Base-by-base conservation (phyloP, 2,329 filamentous ascomycete species). In the Nectriaceae sp. region DNA sequence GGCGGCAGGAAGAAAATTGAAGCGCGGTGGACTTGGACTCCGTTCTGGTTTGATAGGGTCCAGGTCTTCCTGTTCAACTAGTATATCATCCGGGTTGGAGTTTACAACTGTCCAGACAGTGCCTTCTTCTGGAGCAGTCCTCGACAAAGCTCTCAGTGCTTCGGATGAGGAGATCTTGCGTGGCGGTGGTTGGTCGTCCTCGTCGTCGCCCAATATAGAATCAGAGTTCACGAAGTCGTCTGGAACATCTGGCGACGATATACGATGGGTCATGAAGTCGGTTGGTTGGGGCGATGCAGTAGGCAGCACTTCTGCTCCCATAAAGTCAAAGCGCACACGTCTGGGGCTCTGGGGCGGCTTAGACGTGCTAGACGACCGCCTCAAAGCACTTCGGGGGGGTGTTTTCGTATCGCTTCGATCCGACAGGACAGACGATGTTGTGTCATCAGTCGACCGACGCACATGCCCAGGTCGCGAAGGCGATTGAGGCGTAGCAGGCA, bases 321-420 rank as follows among this genome's bases (percentile, higher is more conserved):
- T 75, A 39, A 85, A 77, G 31, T 83, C 77, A 54, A 86, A 86
- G 40, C 83, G 81, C 47, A 86, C 83, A 50, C 80, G 75, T 22
- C 82, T 76, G n/a, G 80, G 80, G 58, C 80, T 83, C 37, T 73
- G 71, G 5, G 67, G 69, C 44, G 75, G 74, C 42, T 72, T 76
- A 21, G 77, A 75, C 24, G 70, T 13, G 73, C 75, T 81, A 5
- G 78, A 81, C 1, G 78, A 76, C 41, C 81, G 74, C 48, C 83
- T 77, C 47, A 85, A 65, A 39, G 80, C 83, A 58, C 83, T 84
- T 54, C 80, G 73, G 40, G 33, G 24, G 26, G 75, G 74, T 31
- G 66, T 65, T 55, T 73, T 74, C 19, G 70, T 69, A 40, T 79
- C 74, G 65, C 79, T 82, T 58, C 73, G 71, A 56, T 82, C 75